Evolutionary conservation across 306 rosid genomes (phyloP), one percentile per base, ranked within the genome.

Genomic region (Cercis canadensis): DNA sequence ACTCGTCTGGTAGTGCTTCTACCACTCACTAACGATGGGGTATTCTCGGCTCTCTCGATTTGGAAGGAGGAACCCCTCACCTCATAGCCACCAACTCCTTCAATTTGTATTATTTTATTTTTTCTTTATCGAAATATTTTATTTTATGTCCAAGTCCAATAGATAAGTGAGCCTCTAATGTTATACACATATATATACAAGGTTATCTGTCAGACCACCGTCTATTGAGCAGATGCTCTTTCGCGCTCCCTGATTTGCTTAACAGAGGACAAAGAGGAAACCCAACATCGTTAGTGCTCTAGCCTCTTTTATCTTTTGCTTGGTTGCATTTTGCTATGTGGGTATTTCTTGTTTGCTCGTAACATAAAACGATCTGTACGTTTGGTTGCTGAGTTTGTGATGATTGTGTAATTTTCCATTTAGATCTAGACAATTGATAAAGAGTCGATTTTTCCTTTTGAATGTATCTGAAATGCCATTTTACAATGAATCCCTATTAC

Each of bases 11-110:
- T 79, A 63, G 75, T 65, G 85, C 61, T 72, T 32, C 76, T 40
- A 69, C 92, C 92, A 85, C 90, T 81, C 82, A 75, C 71, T 85
- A 41, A 63, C 82, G 90, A 87, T 87, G 87, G 82, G 87, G 80
- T 79, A 5, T 75, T 73, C 68, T 82, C 77, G 83, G 76, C 65
- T 79, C 67, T 57, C 72, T 57, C 54, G 21, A 9, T 58, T 51
- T 0, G 32, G 62, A n/a, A 43, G 65, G 72, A 64, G 64, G 29
- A 73, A 43, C 70, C 70, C 71, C 6, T 53, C 80, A 65, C 72
- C 73, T 51, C 76, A 29, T 45, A 81, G 74, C 83, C 67, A 80
- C 83, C 84, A 80, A 58, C 57, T 31, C 63, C 47, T 21, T 36
- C 52, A 52, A 64, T 13, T 64, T 24, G 37, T 44, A 21, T 18